phyloP scores from a whole-genome alignment of 2,329 filamentous ascomycete genomes.

The Ophiocordyceps camponoti-leonardi region DNA sequence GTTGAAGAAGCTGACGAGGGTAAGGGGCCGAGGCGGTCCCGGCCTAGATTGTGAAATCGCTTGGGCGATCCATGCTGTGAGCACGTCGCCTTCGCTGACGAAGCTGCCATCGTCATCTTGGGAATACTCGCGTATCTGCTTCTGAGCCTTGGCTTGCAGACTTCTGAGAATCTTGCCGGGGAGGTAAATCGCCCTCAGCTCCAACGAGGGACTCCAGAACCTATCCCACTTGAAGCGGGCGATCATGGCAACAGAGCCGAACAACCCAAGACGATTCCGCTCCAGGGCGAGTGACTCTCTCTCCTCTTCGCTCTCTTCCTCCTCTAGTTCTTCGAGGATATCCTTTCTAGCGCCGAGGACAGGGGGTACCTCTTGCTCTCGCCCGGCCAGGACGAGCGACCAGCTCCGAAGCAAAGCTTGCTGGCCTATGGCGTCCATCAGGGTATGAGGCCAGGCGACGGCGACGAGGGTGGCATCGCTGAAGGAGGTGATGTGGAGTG shows the following conservation, averaged over 20 bases:
- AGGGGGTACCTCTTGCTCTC: conserved; percentile 20
- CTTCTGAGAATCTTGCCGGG: neutral
- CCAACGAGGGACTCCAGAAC: neutral
- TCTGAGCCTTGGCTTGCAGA: neutral
- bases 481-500: conserved; percentile 29
- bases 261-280: neutral
- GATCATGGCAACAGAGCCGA: neutral
- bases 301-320: neutral
- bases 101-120: conserved; percentile 9
- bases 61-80: conserved; percentile 22
- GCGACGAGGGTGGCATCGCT: conserved; percentile 29
- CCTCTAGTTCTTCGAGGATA: neutral
- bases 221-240: neutral
- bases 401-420: conserved; percentile 24
- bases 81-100: conserved; percentile 27
- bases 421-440: conserved; percentile 27
- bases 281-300: neutral
- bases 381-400: conserved; percentile 24
- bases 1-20: conserved; percentile 9
- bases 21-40: conserved; percentile 5
- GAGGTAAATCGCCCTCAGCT: neutral
- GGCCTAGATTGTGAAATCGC: conserved; percentile 5
- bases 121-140: neutral
- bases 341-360: conserved; percentile 11
- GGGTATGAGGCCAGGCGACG: conserved; percentile 27